Evolutionary conservation across 345 rosid species (phyloP).

Genomic region (Acer saccharum): DNA sequence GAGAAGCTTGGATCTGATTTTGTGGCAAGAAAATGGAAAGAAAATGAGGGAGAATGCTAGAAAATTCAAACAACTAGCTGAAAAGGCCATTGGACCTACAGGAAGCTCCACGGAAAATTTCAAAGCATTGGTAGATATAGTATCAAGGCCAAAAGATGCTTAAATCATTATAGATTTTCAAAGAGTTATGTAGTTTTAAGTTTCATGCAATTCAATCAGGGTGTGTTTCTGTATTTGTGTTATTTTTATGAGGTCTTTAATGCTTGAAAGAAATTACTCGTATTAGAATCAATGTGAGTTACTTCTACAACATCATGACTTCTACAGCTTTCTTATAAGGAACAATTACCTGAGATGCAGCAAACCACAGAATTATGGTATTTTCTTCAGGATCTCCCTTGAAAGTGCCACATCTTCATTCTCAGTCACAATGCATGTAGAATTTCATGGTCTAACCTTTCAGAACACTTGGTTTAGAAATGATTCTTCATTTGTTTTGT

Average conservation of each 20-base stretch:
- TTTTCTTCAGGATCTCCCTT: conserved; percentile 91
- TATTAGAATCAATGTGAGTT: background rate
- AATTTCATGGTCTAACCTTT: conserved; percentile 38
- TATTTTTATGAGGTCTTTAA: background rate
- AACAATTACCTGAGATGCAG: conserved; percentile 79
- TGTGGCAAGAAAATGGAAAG: conserved; percentile 24
- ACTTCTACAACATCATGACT: background rate
- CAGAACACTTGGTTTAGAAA: conserved; percentile 18
- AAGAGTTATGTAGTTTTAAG: background rate
- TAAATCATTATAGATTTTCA: background rate
- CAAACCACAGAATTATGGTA: conserved; percentile 88
- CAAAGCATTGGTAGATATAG: background rate
- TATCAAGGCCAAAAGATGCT: background rate
- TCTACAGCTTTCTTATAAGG: background rate
- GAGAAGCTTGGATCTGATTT: conserved; percentile 12
- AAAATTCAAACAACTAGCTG: conserved; percentile 16
- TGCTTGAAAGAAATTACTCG: background rate
- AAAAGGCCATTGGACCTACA: conserved; percentile 8
- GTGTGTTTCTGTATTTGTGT: background rate
- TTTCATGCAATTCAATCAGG: background rate
- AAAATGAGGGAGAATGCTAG: conserved; percentile 24
- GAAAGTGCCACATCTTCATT: conserved; percentile 97
- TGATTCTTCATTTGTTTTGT: conserved; percentile 24
- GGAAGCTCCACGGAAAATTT: conserved; percentile 34
- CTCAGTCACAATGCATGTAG: conserved; percentile 69